Percentiles rank a stretch among this genome's conserved stretches.
phyloP scores from a whole-genome alignment of 2,329 filamentous ascomycete genomes.

The Dendryphion nanum region DNA sequence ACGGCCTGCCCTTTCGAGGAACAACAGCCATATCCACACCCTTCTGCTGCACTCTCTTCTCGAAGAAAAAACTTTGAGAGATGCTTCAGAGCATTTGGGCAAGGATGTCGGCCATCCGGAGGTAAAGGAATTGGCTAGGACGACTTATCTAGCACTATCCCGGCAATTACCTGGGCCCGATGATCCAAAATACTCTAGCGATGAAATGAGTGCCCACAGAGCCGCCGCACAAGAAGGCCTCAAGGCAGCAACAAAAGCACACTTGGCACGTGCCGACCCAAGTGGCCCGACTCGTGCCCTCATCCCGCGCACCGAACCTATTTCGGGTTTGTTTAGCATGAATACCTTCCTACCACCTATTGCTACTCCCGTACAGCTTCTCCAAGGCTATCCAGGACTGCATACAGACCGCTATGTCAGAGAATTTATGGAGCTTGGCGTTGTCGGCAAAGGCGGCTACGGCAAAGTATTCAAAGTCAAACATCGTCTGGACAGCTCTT shows the following conservation, averaged over 20 bases:
- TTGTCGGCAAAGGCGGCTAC: conserved; percentile 65
- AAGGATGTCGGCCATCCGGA: conserved; percentile 33
- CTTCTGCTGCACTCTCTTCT: conserved; percentile 46
- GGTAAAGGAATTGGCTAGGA: conserved; percentile 35
- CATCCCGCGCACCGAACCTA: conserved; percentile 9
- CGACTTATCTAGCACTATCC: conserved; percentile 40
- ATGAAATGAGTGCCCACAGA: conserved; percentile 36
- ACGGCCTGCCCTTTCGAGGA: conserved; percentile 9
- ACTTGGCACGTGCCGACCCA: conserved; percentile 19
- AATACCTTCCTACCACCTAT: neutral
- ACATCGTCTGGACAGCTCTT: conserved; percentile 60
- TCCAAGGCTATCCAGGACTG: conserved; percentile 28
- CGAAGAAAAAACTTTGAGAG: conserved; percentile 43
- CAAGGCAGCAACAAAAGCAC: conserved; percentile 24
- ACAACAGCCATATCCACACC: conserved; percentile 30
- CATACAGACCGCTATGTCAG: conserved; percentile 32
- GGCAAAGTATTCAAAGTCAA: conserved; percentile 62
- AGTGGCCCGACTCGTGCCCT: conserved; percentile 21
- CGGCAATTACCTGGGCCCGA: conserved; percentile 36
- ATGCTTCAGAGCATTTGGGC: conserved; percentile 39
- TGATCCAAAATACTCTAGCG: conserved; percentile 37
- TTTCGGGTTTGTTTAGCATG: conserved; percentile 1
- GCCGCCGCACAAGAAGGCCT: conserved; percentile 40
- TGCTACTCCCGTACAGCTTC: conserved; percentile 7
- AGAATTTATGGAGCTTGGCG: conserved; percentile 42